Conservation (phyloP, 1,284 basidiomycete species). For the Ganoderma lingzhi region DNA sequence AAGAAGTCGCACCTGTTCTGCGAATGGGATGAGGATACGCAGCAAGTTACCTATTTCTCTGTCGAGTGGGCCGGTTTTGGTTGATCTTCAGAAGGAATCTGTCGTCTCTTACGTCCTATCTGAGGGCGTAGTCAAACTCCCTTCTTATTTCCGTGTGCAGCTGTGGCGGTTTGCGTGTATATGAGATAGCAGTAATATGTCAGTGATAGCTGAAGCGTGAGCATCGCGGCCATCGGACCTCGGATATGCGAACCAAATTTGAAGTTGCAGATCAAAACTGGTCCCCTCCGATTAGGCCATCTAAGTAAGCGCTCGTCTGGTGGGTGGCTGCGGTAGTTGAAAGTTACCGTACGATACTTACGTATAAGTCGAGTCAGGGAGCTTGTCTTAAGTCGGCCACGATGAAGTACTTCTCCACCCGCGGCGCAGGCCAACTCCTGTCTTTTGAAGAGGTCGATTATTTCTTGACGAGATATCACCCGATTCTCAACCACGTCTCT, state of each 20-base stretch:
- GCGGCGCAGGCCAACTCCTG: slow-evolving; percentile 72
- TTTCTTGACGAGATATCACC: slow-evolving; percentile 24
- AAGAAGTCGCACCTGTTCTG: slow-evolving; percentile 97
- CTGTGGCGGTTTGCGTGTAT: too few species aligned
- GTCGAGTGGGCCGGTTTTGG: slow-evolving; percentile 96
- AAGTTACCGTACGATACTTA: neutral
- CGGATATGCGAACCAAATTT: too few species aligned
- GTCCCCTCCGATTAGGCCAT: neutral
- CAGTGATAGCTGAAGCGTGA: too few species aligned
- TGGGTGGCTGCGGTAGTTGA: neutral
- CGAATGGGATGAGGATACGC: slow-evolving; percentile 80
- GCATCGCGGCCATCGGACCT: too few species aligned
- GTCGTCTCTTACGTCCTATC: neutral
- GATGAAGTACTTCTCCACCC: slow-evolving; percentile 84
- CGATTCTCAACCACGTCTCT: slow-evolving; percentile 32
- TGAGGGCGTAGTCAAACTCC: neutral
- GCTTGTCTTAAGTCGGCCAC: slow-evolving; percentile 12
- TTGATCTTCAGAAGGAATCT: slow-evolving; percentile 43
- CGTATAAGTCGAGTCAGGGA: neutral
- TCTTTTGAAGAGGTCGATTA: slow-evolving; percentile 80
- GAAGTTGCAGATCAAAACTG: too few species aligned
- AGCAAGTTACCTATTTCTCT: slow-evolving; percentile 78
- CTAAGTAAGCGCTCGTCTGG: neutral
- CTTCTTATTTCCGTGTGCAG: too few species aligned
- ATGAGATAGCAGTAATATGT: too few species aligned